Evolutionary conservation across 345 rosid species (phyloP), one percentile per base, ranked within the genome.

Genomic region (Eucalyptus regnans): DNA sequence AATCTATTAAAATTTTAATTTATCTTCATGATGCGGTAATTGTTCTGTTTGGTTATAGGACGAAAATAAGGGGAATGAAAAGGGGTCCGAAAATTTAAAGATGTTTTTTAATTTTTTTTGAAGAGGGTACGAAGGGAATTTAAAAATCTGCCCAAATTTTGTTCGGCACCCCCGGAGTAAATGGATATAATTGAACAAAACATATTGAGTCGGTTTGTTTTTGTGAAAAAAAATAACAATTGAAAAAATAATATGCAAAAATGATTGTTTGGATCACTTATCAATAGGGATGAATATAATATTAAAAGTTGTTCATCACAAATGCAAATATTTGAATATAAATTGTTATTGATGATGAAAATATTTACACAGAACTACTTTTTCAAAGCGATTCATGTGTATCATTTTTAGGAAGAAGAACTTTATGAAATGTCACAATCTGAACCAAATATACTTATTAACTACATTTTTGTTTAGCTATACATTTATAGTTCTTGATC

Each of bases 341-440:
- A n/a, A 14, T n/a, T 31, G 1, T 64, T 66, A 7, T 66, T n/a
- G 37, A n/a, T 31, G n/a, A n/a, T 66, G 2, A 14, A 66, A 66
- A 4, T 66, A 66, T n/a, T 66, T n/a, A 15, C 31, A 4, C 0
- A 0, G 0, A 0, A 66, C 20, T 15, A 66, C 20, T n/a, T 31
- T 66, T 64, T 66, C 11, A 66, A 66, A n/a, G 22, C 7, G 1
- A 33, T 17, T 68, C 43, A 16, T 3, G 12, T 33, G 80, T 17
- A 3, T 33, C 44, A 9, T 16, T 31, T 33, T 68, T 68, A 31
- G 12, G 22, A 37, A 68, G 16, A 68, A 17, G 8, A 7, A 31
- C 5, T 68, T 33, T 68, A 33, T 9, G 44, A 68, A 17, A 68
- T 5, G 12, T 68, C 17, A 33, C 23, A 5, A 8, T 68, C 1